Conservation (phyloP, 192 early-diverging fungal genomes). For the Coemansia erecta region DNA sequence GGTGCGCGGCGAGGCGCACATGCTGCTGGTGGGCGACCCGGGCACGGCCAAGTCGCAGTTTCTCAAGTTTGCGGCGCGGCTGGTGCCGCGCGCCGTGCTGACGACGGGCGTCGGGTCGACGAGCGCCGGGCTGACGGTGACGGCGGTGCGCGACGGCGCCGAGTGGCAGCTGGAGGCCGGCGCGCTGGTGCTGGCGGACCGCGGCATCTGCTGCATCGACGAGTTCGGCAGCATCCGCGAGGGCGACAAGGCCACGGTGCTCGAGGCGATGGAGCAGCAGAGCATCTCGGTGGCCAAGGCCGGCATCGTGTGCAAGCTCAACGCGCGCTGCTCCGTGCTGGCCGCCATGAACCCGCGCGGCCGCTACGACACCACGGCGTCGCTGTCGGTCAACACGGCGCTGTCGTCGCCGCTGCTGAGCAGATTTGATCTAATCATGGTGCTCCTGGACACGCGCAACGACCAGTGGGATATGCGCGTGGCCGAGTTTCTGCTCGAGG, state of each 20-base stretch:
- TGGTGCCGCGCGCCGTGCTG: conserved; percentile 65
- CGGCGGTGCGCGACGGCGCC: conserved; percentile 67
- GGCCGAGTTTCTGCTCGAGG: conserved; percentile 47
- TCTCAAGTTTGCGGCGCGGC: conserved; percentile 64
- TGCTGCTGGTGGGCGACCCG: conserved; percentile 77
- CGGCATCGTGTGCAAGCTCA: conserved; percentile 75
- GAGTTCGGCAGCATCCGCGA: conserved; percentile 79
- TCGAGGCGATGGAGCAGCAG: conserved; percentile 87
- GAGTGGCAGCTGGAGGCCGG: conserved; percentile 85
- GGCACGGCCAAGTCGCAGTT: conserved; percentile 82
- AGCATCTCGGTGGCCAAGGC: conserved; percentile 79
- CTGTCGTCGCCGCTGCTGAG: conserved; percentile 66
- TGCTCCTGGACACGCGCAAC: conserved; percentile 66
- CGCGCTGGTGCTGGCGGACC: conserved; percentile 74
- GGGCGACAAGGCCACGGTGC: conserved; percentile 68
- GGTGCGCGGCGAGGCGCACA: conserved; percentile 69
- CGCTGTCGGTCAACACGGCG: conserved; percentile 66
- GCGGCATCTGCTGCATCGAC: conserved; percentile 79
- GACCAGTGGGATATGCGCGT: conserved; percentile 65
- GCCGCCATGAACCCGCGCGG: conserved; percentile 79
- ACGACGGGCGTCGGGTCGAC: conserved; percentile 78
- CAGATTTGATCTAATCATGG: conserved; percentile 72
- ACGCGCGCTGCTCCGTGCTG: conserved; percentile 74
- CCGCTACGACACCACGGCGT: conserved; percentile 62
- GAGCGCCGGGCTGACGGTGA: conserved; percentile 72